Percentiles rank a stretch among this genome's conserved stretches.
Conservation (phyloP, 768 basidiomycete genomes). For the Auriscalpium vulgare region DNA sequence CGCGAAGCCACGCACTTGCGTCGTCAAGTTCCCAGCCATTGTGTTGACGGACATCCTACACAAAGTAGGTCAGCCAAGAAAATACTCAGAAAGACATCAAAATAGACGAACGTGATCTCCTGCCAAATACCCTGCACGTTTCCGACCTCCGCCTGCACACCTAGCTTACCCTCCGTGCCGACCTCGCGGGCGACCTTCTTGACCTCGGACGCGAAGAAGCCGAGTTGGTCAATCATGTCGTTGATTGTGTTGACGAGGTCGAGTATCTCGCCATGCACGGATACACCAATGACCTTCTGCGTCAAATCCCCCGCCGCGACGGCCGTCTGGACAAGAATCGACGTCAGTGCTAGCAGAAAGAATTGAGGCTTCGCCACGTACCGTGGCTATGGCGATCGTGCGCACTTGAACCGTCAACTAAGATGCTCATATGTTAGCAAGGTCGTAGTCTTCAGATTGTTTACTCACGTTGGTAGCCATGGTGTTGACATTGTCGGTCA, state of each 20-base stretch:
- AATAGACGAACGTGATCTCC: slow-evolving; percentile 79
- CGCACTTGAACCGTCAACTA: slow-evolving; percentile 90
- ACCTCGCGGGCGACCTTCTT: slow-evolving; percentile 97
- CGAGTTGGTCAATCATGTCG: slow-evolving; percentile 66
- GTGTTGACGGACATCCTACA: slow-evolving; percentile 89
- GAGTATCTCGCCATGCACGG: slow-evolving; percentile 94
- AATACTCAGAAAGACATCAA: neutral
- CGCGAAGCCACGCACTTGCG: slow-evolving; percentile 97
- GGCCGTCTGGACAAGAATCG: slow-evolving; percentile 50
- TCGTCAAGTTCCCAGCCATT: slow-evolving; percentile 95
- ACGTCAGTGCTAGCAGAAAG: neutral
- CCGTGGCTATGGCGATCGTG: slow-evolving; percentile 88
- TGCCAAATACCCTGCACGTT: slow-evolving; percentile 98
- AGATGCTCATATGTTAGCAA: neutral
- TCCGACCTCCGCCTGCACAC: slow-evolving; percentile 94
- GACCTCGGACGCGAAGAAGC: slow-evolving; percentile 69
- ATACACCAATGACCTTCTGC: slow-evolving; percentile 87
- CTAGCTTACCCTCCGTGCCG: slow-evolving; percentile 97
- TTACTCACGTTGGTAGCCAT: slow-evolving; percentile 83
- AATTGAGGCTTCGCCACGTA: slow-evolving; percentile 27
- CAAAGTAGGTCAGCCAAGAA: slow-evolving; percentile 13
- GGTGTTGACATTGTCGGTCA: slow-evolving; percentile 93
- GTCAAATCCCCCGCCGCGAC: slow-evolving; percentile 92
- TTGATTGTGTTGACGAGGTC: slow-evolving; percentile 96
- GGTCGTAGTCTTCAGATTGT: neutral